A percentile compares a stretch with the other conserved stretches of the same genome.
Evolutionary conservation across 129 eudicot genomes (phyloP).

Genomic region (Pittosporum tobira): DNA sequence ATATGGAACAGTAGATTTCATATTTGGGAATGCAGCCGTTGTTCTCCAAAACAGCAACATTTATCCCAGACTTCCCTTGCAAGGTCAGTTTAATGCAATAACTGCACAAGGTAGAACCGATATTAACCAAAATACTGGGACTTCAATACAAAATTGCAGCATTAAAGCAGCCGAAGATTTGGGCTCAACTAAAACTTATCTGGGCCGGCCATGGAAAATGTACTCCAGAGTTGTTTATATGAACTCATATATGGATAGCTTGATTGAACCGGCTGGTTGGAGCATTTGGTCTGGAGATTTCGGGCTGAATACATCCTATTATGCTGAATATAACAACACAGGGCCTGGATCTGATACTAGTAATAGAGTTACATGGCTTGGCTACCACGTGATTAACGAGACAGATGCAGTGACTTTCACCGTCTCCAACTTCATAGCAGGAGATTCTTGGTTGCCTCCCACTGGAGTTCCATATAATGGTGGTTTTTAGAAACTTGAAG

Average conservation of each 20-base stretch:
- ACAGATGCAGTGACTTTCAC: slow-evolving; percentile 15
- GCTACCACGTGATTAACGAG: slow-evolving; percentile 14
- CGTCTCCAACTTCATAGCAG: slow-evolving; percentile 5
- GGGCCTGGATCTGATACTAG: slow-evolving; percentile 17
- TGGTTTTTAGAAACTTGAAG: no score
- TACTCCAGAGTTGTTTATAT: slow-evolving; percentile 16
- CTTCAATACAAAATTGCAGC: slow-evolving; percentile 10
- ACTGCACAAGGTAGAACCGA: slow-evolving; percentile 28
- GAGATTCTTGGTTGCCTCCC: slow-evolving; percentile 17
- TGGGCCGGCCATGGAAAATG: slow-evolving; percentile 28
- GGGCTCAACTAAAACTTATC: slow-evolving; percentile 13
- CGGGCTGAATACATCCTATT: slow-evolving; percentile 18
- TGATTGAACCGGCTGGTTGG: no score
- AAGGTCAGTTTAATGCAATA: slow-evolving; percentile 19
- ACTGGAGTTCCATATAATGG: slow-evolving; percentile 21
- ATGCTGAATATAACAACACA: slow-evolving; percentile 18
- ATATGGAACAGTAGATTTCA: no score
- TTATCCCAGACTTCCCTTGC: slow-evolving; percentile 9
- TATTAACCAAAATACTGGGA: no score
- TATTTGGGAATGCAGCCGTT: no score
- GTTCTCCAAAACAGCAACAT: slow-evolving; percentile 21
- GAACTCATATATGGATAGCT: slow-evolving; percentile 17
- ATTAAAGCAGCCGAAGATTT: slow-evolving; percentile 12
- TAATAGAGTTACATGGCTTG: slow-evolving; percentile 20
- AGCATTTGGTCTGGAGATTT: slow-evolving; percentile 12